Percentiles rank a stretch among this genome's conserved stretches.
phyloP scores from a whole-genome alignment of 805 yeast genomes.

The Wickerhamomyces canadensis region DNA sequence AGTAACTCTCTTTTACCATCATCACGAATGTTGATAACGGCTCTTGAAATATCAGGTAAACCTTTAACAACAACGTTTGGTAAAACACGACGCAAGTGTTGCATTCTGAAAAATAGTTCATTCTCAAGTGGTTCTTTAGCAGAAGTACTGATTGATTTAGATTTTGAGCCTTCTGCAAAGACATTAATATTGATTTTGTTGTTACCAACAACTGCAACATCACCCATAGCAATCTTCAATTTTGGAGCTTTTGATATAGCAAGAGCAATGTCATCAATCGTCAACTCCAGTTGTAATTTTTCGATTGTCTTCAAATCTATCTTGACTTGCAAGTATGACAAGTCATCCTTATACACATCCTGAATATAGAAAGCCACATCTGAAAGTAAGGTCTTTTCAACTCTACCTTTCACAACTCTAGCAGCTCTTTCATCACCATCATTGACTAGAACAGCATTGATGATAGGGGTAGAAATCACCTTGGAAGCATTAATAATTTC shows the following conservation, averaged over 20 bases:
- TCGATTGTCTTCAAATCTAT: conserved; percentile 83
- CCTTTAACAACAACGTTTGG: conserved; percentile 93
- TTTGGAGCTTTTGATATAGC: conserved; percentile 86
- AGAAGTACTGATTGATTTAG: conserved; percentile 38
- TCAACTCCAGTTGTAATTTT: conserved; percentile 81
- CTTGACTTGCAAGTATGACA: conserved; percentile 75
- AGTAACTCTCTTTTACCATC: conserved; percentile 83
- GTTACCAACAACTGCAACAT: conserved; percentile 60
- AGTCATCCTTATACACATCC: conserved; percentile 81
- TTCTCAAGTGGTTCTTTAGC: conserved; percentile 34
- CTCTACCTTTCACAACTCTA: conserved; percentile 94
- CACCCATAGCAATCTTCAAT: conserved; percentile 70
- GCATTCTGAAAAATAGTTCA: conserved; percentile 81
- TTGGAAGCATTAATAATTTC: conserved; percentile 98
- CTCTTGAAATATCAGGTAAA: conserved; percentile 83
- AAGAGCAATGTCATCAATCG: conserved; percentile 75
- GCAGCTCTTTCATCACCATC: conserved; percentile 96
- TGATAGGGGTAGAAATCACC: conserved; percentile 91
- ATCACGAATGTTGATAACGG: conserved; percentile 90
- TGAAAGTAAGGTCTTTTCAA: conserved; percentile 83
- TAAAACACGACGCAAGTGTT: conserved; percentile 76
- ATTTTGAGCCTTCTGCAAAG: conserved; percentile 34
- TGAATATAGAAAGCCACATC: conserved; percentile 89
- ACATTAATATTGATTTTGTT: conserved; percentile 66
- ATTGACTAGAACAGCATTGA: conserved; percentile 88